These are phyloP conservation scores for Trichoderma breve DNA, from an alignment of 2,329 filamentous ascomycete species.

Conservation along the genomic window DNA sequence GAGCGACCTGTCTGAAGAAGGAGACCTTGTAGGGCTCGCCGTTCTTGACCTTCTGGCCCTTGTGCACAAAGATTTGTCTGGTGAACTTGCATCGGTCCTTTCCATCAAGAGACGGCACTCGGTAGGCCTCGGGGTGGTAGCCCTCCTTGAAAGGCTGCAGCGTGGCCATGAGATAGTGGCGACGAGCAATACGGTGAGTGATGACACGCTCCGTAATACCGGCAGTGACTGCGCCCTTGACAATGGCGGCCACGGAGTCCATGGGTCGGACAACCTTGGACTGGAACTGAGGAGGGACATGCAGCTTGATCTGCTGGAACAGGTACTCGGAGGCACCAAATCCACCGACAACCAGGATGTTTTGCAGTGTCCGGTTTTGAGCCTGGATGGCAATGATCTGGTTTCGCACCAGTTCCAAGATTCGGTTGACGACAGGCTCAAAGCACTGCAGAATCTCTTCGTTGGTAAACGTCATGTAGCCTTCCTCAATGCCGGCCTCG, in stretches of 20 bases:
- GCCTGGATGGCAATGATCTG: constrained; percentile 99
- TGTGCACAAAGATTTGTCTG: constrained; percentile 96
- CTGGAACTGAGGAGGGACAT: constrained; percentile 97
- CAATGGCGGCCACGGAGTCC: constrained; percentile 98
- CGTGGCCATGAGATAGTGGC: constrained; percentile 98
- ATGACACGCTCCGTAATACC: constrained; percentile 97
- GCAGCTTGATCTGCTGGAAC: constrained; percentile 98
- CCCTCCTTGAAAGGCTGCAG: constrained; percentile 98
- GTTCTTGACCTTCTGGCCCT: constrained; percentile 98
- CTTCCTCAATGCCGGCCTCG: constrained; percentile 95
- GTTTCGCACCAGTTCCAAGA: constrained; percentile 92
- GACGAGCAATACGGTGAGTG: constrained; percentile 92
- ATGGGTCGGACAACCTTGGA: constrained; percentile 97
- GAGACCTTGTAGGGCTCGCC: constrained; percentile 98
- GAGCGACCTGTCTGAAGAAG: constrained; percentile 96
- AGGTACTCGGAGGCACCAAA: constrained; percentile 98
- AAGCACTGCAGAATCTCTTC: constrained; percentile 99
- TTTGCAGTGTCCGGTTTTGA: constrained; percentile 90
- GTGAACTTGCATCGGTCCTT: constrained; percentile 99
- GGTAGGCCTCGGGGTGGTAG: constrained; percentile 96
- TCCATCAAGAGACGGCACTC: constrained; percentile 91
- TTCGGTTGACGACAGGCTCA: constrained; percentile 95
- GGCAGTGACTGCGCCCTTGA: constrained; percentile 96
- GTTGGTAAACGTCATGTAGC: constrained; percentile 99
- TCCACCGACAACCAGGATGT: constrained; percentile 94